Evolutionary conservation across 2,329 filamentous ascomycete species (phyloP), one percentile per base, ranked within the genome.

Genomic region (Pseudonectria buxi): DNA sequence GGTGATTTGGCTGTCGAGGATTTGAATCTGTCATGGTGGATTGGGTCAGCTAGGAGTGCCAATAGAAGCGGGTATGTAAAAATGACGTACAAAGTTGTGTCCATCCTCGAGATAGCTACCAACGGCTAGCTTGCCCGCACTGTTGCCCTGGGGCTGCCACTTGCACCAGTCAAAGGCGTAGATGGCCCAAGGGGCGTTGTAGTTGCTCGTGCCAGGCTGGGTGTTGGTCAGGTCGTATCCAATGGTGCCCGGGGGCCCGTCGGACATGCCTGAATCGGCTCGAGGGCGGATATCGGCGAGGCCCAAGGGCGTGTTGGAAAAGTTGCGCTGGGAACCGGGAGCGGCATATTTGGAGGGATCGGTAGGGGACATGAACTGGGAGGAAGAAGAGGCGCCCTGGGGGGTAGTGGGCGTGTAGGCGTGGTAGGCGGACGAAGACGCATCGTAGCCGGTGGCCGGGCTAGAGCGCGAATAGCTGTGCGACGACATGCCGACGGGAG

Each of bases 151-250:
- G 3, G 90, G 81, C 12, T 85, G 79, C 90, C 92, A 98, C 64
- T 98, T 98, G 69, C 92, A 98, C 92, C 92, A 98, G 65, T 98
- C 92, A 53, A 94, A 90, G 10, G 92, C 90, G 60, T 96, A 98
- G 36, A 94, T 81, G 11, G 88, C 83, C 87, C 92, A 98, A 0
- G 90, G 89, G 4, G 90, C 88, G 44, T 94, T 67, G 57, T 95
- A 95, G 59, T 90, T 95, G 69, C 87, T 94, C 45, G 90, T 94
- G 57, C 85, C 62, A 57, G 82, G 59, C 62, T 77, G 68, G 43
- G 77, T 58, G 56, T 77, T 76, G 44, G 78, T 76, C 33, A 78
- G 69, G 53, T 88, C 84, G 55, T 83, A 83, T 33, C 75, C 68
- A 28, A 72, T 47, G 61, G 70, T 61, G 62, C 80, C 81, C 28